A percentile compares a stretch with the other conserved stretches of the same genome.
phyloP scores from a whole-genome alignment of 2,329 filamentous ascomycete species.

The Purpureocillium lavendulum region DNA sequence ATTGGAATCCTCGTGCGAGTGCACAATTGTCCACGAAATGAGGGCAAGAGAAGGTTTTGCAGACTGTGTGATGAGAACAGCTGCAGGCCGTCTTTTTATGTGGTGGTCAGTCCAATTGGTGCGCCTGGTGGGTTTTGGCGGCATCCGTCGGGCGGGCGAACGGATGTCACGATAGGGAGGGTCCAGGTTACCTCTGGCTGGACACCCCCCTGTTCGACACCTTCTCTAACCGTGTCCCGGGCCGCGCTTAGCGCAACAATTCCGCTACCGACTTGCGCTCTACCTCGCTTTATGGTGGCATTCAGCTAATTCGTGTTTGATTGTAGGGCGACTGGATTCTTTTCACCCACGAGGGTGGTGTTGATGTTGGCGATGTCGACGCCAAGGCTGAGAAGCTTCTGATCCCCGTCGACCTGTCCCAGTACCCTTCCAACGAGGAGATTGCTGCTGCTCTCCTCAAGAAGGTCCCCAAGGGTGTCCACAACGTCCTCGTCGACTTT shows the following conservation, averaged over 20 bases:
- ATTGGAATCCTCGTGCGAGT: not conserved
- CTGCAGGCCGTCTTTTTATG: conserved; percentile 8
- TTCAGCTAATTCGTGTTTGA: conserved; percentile 12
- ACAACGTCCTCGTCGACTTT: conserved; percentile 99
- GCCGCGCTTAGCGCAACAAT: not conserved
- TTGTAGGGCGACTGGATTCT: conserved; percentile 96
- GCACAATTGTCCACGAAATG: not conserved
- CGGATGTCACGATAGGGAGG: conserved; percentile 27
- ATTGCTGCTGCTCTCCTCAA: conserved; percentile 78
- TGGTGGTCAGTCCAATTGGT: conserved; percentile 2
- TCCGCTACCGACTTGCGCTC: too few species aligned
- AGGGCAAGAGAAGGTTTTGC: not conserved
- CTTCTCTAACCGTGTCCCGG: too few species aligned
- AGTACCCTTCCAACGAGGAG: conserved; percentile 94
- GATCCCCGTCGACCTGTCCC: conserved; percentile 86
- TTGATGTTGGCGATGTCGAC: conserved; percentile 98
- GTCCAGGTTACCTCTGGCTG: conserved; percentile 5
- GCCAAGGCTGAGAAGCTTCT: conserved; percentile 98
- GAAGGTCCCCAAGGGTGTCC: conserved; percentile 89
- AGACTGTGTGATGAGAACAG: not conserved
- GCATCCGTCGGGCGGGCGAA: conserved; percentile 21
- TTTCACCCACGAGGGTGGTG: conserved; percentile 99
- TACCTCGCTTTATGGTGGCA: too few species aligned
- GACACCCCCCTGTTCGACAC: too few species aligned
- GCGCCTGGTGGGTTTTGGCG: conserved; percentile 1